A percentile compares a stretch with the other conserved stretches of the same genome.
Evolutionary conservation across 106 monocot genomes (phyloP).

Genomic region (Apostasia shenzhenica): DNA sequence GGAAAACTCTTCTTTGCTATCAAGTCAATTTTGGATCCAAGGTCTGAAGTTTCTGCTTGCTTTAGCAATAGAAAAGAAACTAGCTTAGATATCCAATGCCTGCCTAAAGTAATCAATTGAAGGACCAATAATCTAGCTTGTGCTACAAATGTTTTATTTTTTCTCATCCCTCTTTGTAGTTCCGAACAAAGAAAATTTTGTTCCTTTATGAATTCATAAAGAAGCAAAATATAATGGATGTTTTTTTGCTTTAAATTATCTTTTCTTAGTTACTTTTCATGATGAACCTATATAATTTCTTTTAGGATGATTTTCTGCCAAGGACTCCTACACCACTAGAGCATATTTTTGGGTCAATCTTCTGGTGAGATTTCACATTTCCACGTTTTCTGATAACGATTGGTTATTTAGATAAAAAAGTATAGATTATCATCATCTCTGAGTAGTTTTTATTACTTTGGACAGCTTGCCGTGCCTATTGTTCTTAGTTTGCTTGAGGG

Average conservation of each 20-base stretch:
- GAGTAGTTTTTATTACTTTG: constrained; percentile 36
- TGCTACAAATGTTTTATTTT: no score
- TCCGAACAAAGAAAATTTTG: no score
- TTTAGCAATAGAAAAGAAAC: no score
- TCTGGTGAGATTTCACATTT: constrained; percentile 53
- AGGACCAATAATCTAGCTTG: no score
- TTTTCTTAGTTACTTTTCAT: not conserved
- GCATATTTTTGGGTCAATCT: constrained; percentile 84
- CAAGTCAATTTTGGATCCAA: no score
- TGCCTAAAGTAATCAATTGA: no score
- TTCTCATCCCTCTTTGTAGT: no score
- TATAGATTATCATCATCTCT: constrained; percentile 4
- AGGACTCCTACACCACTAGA: constrained; percentile 90
- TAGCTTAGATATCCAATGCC: no score
- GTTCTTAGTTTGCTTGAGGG: constrained; percentile 83
- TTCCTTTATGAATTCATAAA: no score
- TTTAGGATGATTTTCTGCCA: constrained; percentile 94
- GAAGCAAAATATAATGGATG: no score
- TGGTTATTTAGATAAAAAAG: not conserved
- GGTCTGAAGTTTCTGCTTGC: no score
- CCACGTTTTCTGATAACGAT: not conserved
- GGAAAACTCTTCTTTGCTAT: no score
- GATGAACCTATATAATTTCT: not conserved
- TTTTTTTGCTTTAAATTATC: not conserved
- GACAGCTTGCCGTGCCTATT: constrained; percentile 92